Evolutionary conservation across 208 protist species (phyloP), one percentile per base, ranked within the genome.

Genomic region (Wallacemonas sp.): DNA sequence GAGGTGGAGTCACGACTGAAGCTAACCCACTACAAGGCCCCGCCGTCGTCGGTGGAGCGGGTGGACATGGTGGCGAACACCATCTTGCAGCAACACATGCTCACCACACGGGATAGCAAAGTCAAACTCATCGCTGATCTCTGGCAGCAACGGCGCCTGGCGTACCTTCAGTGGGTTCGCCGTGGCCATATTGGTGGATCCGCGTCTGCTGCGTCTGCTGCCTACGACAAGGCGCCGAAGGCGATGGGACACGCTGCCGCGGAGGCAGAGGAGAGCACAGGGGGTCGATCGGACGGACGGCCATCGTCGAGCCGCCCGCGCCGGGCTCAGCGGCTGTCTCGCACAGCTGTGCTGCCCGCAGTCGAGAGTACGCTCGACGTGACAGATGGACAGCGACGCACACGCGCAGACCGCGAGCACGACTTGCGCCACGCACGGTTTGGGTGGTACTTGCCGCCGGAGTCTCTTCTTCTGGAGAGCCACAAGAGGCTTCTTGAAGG

Each of bases 361-460:
- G 21, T 26, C 11, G 47, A 33, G 26, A 12, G 8, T 5, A 27
- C 14, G 14, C 5, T 11, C 6, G 26, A 6, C 24, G 24, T 55
- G 24, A 55, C 47, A n/a, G 47, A 55, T 12, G 47, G 24, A 26
- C 47, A 55, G 47, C 47, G 47, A 19, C 47, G 47, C 26, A 55
- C 47, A n/a, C 47, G 26, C 24, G 8, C 26, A 12, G 47, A 55
- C 26, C 47, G 47, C 26, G 47, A 55, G 24, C n/a, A 55, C 12
- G 47, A 19, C 11, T 19, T 55, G 5, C 26, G 75, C 17, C 79
- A 86, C 62, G 31, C n/a, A 2, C 72, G 70, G 19, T 86, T 84
- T 60, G 83, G 86, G 27, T 95, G 89, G 86, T 91, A 88, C 62
- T 93, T 95, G 14, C 72, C 84, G 11, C 84, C 89, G 0, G 78